A percentile compares a stretch with the other conserved stretches of the same genome.
Conservation (phyloP, 352 stramenopile genomes). For the Peronosclerospora sorghi region DNA sequence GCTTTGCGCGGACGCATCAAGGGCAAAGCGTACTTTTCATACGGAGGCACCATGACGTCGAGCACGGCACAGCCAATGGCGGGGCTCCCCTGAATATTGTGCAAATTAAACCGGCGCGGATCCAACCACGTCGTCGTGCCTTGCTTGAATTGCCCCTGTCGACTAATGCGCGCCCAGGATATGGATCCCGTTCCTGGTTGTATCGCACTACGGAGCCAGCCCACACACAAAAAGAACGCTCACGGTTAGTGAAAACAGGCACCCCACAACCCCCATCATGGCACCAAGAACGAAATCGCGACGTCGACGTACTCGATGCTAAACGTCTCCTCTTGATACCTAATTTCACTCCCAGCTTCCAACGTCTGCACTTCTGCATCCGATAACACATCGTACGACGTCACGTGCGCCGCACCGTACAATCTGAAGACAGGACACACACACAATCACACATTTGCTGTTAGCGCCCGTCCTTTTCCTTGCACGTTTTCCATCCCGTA, state of each 20-base stretch:
- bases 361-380: conserved; percentile 24
- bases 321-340: conserved; percentile 16
- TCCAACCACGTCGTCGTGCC: conserved; percentile 76
- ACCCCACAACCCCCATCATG: no score
- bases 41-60: conserved; percentile 80
- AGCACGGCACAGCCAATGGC: conserved; percentile 66
- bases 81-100: conserved; percentile 63
- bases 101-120: conserved; percentile 70
- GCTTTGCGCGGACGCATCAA: no score
- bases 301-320: conserved; percentile 28
- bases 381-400: conserved; percentile 59
- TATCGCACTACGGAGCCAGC: conserved; percentile 17
- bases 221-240: no score
- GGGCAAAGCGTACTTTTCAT: conserved; percentile 71
- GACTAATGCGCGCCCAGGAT: conserved; percentile 52
- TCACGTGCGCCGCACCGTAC: conserved; percentile 62
- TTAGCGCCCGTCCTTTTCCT: neutral
- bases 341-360: conserved; percentile 21
- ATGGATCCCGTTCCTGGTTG: conserved; percentile 28
- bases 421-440: conserved; percentile 27
- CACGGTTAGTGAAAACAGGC: no score
- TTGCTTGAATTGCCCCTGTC: conserved; percentile 36
- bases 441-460: neutral
- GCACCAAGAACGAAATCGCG: no score
- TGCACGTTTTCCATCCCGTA: neutral